Evolutionary conservation across 176 grass and related monocot genomes (phyloP).

Genomic region (Carex myosuroides): DNA sequence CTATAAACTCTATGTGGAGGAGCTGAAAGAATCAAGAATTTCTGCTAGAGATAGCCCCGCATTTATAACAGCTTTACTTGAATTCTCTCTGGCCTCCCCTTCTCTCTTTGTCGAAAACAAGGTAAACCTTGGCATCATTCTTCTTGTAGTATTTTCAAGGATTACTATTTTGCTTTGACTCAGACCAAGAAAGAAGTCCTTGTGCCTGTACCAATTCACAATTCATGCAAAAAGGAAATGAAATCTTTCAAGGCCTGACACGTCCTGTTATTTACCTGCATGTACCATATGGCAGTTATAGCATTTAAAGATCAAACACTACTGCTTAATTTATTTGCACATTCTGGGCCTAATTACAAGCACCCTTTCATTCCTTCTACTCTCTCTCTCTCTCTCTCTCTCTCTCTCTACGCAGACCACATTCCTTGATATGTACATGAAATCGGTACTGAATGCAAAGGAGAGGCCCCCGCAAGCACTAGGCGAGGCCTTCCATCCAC

Average conservation of each 20-base stretch:
- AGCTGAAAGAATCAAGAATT: constrained; percentile 79
- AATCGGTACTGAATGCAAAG: constrained; percentile 75
- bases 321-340: constrained; percentile 12
- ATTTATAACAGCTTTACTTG: constrained; percentile 71
- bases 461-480: constrained; percentile 53
- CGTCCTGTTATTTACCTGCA: neutral
- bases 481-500: constrained; percentile 72
- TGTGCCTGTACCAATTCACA: neutral
- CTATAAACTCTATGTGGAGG: constrained; percentile 83
- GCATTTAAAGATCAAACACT: neutral
- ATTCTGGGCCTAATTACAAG: neutral
- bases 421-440: constrained; percentile 89
- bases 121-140: constrained; percentile 36
- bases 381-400: neutral
- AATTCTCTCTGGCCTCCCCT: constrained; percentile 46
- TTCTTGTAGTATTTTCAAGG: neutral
- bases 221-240: neutral
- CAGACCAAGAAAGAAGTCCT: neutral
- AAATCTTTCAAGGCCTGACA: neutral
- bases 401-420: constrained; percentile 36
- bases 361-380: constrained; percentile 14
- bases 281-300: neutral
- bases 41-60: constrained; percentile 45
- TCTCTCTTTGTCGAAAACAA: constrained; percentile 64
- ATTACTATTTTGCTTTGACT: neutral